Conservation (phyloP, 2,329 filamentous ascomycete species). For the Cadophora sp. region DNA sequence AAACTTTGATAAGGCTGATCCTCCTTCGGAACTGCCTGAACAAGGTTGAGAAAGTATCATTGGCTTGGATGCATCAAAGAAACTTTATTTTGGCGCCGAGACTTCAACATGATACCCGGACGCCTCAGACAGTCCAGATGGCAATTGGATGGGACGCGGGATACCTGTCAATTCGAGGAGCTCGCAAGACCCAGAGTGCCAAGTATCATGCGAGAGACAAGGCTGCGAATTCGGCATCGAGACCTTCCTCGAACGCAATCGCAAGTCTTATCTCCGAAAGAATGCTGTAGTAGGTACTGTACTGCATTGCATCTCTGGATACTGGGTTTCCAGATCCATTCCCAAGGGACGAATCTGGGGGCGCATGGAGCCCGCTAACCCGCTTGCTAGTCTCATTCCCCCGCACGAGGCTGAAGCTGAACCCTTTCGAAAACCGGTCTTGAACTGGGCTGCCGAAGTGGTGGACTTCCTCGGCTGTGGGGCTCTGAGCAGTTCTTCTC, state of each 20-base stretch:
- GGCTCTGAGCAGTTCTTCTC: not conserved
- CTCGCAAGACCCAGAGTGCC: not conserved
- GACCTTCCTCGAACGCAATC: not conserved
- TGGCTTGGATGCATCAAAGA: slow-evolving; percentile 54
- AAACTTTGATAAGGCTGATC: not conserved
- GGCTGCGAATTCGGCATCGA: not conserved
- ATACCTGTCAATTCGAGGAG: slow-evolving; percentile 36
- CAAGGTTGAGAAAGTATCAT: not conserved
- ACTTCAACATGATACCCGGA: not conserved
- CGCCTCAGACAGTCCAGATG: slow-evolving; percentile 53
- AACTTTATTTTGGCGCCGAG: slow-evolving; percentile 73
- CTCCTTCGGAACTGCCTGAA: not conserved
- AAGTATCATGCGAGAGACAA: not conserved
- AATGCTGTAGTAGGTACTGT: not conserved
- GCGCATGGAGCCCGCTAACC: not conserved
- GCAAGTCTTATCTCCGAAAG: not conserved
- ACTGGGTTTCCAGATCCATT: not conserved
- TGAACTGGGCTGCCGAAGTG: not conserved
- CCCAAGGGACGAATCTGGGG: not conserved
- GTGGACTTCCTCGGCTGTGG: not conserved
- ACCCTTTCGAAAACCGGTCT: not conserved
- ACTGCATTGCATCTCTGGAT: not conserved
- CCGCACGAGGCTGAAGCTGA: slow-evolving; percentile 24
- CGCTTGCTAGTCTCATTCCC: slow-evolving; percentile 2
- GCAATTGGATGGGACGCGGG: slow-evolving; percentile 65